Evolutionary conservation across 1,139 yeast genomes (phyloP), one percentile per base, ranked within the genome.

Genomic region (Taphrina deformans): DNA sequence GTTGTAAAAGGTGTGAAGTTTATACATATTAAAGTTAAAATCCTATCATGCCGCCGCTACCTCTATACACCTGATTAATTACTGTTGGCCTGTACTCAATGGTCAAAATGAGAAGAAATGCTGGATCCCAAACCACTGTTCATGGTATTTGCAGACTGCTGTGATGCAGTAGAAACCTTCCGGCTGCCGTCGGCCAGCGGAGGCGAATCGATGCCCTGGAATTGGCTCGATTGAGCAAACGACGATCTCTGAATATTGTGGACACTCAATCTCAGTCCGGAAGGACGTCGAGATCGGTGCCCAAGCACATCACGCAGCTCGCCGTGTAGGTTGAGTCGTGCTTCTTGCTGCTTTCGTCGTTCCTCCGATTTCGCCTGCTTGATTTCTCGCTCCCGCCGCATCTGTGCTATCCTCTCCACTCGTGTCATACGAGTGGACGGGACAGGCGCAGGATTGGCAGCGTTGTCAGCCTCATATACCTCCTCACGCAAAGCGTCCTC

Each of bases 301-400:
- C 61, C 64, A 31, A 59, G 61, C 7, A 55, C 61, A 23, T 55
- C 61, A 9, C 44, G 46, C 38, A 55, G 27, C 31, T 55, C 61
- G 29, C 52, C 51, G 14, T 44, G 52, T 26, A 55, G 18, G 16
- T 21, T 27, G 4, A 21, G 18, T 9, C 52, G 51, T 16, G 61
- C 44, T 26, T 44, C 31, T 27, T 31, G 46, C 53, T 41, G 46
- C 26, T 26, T 26, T 10, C 51, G 26, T 1, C 65, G 52, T 41
- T 38, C 56, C n/a, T 55, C 65, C 23, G 65, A 44, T 18, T 35
- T 55, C n/a, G 59, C 60, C 23, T 61, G 65, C 29, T 52, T 53
- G 23, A 21, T 24, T 2, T 40, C 65, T 18, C 65, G 55, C 45
- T 61, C 65, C 21, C 27, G 46, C 5, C 65, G 44, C 65, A 61